phyloP scores from a whole-genome alignment of 306 rosid genomes.

The Vigna hirtella region DNA sequence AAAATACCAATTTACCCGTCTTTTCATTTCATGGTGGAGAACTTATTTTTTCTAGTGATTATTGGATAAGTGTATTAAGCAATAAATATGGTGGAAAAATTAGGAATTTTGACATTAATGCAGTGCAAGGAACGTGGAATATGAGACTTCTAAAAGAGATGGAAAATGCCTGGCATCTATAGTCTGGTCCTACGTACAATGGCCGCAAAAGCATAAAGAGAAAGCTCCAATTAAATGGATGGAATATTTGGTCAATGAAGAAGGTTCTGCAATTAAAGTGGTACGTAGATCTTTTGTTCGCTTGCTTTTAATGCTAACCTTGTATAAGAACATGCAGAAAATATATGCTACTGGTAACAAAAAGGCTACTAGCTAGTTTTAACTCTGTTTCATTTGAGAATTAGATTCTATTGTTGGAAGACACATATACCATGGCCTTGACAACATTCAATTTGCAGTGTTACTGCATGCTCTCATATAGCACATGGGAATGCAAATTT shows the following conservation, averaged over 20 bases:
- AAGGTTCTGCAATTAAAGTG: constrained; percentile 24
- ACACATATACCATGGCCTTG: constrained; percentile 6
- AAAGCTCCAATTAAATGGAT: constrained; percentile 30
- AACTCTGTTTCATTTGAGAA: background rate
- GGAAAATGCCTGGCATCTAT: constrained; percentile 39
- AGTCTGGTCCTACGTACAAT: constrained; percentile 43
- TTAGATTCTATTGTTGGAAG: constrained; percentile 5
- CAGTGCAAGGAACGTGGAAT: constrained; percentile 42
- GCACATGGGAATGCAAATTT: background rate
- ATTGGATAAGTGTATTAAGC: background rate
- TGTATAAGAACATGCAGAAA: background rate
- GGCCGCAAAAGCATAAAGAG: constrained; percentile 49
- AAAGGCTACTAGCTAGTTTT: background rate
- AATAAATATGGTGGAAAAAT: background rate
- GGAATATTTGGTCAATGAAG: constrained; percentile 42
- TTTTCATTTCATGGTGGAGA: too few species aligned
- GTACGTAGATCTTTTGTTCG: background rate
- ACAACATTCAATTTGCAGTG: background rate
- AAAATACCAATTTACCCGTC: too few species aligned
- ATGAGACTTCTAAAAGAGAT: constrained; percentile 43
- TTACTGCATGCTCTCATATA: background rate
- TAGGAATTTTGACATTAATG: constrained; percentile 25
- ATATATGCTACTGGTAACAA: constrained; percentile 3
- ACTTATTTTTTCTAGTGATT: background rate
- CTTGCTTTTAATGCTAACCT: background rate